phyloP scores from a whole-genome alignment of 306 rosid genomes.

The Cyamopsis tetragonoloba region DNA sequence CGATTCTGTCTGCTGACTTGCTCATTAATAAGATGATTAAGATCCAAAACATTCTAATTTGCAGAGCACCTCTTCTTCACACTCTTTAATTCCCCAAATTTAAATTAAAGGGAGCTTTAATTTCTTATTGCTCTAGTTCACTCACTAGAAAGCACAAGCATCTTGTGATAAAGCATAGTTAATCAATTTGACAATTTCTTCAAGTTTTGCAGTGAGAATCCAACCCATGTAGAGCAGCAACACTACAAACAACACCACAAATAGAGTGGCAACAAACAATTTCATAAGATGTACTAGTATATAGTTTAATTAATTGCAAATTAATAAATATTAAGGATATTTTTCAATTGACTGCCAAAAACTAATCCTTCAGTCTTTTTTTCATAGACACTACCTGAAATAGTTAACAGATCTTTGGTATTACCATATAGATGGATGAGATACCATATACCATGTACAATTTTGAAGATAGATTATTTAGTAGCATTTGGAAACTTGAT shows the following conservation, averaged over 20 bases:
- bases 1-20: too few relatives aligned
- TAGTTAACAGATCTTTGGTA: not conserved
- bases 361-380: too few relatives aligned
- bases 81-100: not conserved
- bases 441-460: not conserved
- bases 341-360: too few relatives aligned
- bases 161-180: not conserved
- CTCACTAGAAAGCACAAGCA: not conserved
- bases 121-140: not conserved
- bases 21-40: not conserved
- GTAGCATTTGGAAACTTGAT: not conserved
- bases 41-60: not conserved
- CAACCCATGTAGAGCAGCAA: constrained; percentile 11
- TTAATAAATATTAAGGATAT: too few relatives aligned
- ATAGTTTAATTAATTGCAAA: not conserved
- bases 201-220: constrained; percentile 19
- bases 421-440: not conserved
- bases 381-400: too few relatives aligned
- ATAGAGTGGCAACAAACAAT: not conserved
- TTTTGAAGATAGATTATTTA: not conserved
- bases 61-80: not conserved
- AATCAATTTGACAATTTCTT: not conserved
- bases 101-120: not conserved
- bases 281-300: constrained; percentile 1
- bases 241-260: constrained; percentile 16